These are phyloP conservation scores for Ganoderma sinense DNA, from an alignment of 1,284 basidiomycete genomes.

Conservation along the genomic window DNA sequence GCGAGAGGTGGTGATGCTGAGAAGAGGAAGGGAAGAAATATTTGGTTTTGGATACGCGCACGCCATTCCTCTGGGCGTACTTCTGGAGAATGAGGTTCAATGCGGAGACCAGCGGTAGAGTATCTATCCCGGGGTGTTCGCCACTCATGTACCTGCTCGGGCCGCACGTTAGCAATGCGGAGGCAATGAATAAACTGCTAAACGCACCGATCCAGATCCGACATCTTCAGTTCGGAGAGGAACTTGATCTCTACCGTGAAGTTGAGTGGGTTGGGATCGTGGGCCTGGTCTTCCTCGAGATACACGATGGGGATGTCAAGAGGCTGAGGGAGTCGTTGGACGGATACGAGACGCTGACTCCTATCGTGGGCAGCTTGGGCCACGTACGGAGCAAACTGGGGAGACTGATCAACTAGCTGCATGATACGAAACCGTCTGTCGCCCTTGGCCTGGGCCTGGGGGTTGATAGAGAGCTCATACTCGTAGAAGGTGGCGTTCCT, in stretches of 20 bases:
- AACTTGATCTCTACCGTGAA: slow-evolving; percentile 63
- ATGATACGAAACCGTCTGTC: slow-evolving; percentile 65
- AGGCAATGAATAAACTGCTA: background rate
- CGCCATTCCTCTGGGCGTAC: slow-evolving; percentile 58
- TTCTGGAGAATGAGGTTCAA: slow-evolving; percentile 72
- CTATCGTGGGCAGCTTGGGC: slow-evolving; percentile 68
- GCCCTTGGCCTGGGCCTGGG: slow-evolving; percentile 55
- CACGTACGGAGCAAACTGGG: slow-evolving; percentile 49
- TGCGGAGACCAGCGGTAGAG: slow-evolving; percentile 63
- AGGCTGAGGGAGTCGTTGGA: slow-evolving; percentile 61
- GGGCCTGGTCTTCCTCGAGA: slow-evolving; percentile 60
- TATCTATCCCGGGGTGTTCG: slow-evolving; percentile 52
- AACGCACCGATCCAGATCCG: slow-evolving; percentile 57
- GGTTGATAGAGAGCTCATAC: slow-evolving; percentile 64
- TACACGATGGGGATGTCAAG: slow-evolving; percentile 57
- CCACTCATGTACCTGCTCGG: slow-evolving; percentile 62
- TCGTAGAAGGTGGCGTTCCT: slow-evolving; percentile 59
- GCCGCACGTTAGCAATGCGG: slow-evolving; percentile 4
- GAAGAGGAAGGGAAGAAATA: slow-evolving; percentile 61
- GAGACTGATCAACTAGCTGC: slow-evolving; percentile 59
- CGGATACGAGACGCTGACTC: slow-evolving; percentile 64
- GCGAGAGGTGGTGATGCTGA: slow-evolving; percentile 44
- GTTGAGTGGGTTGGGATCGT: slow-evolving; percentile 51
- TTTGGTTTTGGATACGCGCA: slow-evolving; percentile 65
- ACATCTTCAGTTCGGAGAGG: slow-evolving; percentile 51